Base-by-base conservation (phyloP, 2,329 filamentous ascomycete genomes). In the Camptophora hylomeconis region DNA sequence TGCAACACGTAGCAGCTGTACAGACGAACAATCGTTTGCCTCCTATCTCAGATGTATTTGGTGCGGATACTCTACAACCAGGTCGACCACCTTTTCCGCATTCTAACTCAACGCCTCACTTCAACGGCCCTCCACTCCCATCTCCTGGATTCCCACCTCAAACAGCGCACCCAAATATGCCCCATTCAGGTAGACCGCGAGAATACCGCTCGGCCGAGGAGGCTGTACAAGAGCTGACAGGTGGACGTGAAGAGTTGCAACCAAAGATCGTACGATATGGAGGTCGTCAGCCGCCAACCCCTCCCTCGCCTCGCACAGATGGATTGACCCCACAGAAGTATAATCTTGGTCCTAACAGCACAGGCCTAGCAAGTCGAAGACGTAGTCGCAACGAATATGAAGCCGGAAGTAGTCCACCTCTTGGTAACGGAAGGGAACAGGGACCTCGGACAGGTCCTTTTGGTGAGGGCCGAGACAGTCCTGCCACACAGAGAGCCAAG, bases 141-240 rank as follows among this genome's bases (percentile, higher is more conserved):
- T 92, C 84, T 1, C 86, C 84, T 2, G 70, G 77, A 35, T 80
- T 83, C 42, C 73, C 75, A 16, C 69, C 65, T 31, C 41, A 45
- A 22, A 45, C 41, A 12, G 41, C 41, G 10, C 41, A 45, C 32
- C 54, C 30, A 42, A n/a, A n/a, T n/a, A 55, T 35, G 41, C 63
- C 71, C 14, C 68, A 68, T 6, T 65, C 66, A 2, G 56, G 53
- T 28, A 73, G 87, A 35, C 65, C 75, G 7, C 72, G 87, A 33
- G 89, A 95, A 50, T 95, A 92, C 57, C 80, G 84, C 46, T 94
- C 87, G 3, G 89, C 89, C 8, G 89, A 98, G 53, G 89, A 98
- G 51, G 89, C 83, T 3, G 86, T 95, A 36, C 80, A 82, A 33
- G 82, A 89, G 40, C 58, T 98, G 38, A 77, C 86, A 4, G 86